Evolutionary conservation across 345 rosid species (phyloP).

Genomic region (Streptanthus diversifolius): DNA sequence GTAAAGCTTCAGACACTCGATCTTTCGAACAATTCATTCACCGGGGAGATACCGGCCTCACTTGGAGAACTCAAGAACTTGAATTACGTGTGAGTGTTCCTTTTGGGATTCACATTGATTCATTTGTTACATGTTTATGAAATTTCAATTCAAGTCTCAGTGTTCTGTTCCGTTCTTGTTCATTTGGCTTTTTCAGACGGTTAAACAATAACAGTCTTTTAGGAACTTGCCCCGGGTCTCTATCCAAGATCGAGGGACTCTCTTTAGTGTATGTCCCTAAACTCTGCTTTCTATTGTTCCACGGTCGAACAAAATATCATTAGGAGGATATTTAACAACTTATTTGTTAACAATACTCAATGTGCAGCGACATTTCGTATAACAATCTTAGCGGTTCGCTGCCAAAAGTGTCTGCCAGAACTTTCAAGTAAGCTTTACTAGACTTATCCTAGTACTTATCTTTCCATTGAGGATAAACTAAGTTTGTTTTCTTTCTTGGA

Average conservation of each 20-base stretch:
- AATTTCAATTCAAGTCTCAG: slow-evolving; percentile 3
- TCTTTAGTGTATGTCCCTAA: slow-evolving; percentile 69
- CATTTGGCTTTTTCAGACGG: slow-evolving; percentile 48
- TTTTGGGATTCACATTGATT: not conserved
- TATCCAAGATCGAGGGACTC: slow-evolving; percentile 81
- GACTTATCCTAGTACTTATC: not conserved
- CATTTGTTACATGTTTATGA: not conserved
- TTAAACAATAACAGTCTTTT: slow-evolving; percentile 92
- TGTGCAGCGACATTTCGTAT: slow-evolving; percentile 79
- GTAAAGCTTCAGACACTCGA: slow-evolving; percentile 86
- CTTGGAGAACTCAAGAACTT: slow-evolving; percentile 74
- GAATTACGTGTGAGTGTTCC: slow-evolving; percentile 70
- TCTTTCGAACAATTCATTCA: slow-evolving; percentile 81
- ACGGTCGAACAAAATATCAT: not conserved
- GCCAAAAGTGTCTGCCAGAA: slow-evolving; percentile 90
- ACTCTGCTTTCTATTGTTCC: not conserved
- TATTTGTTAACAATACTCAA: not conserved
- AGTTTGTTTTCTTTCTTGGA: slow-evolving; percentile 12
- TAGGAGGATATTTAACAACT: not conserved
- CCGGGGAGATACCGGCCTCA: slow-evolving; percentile 70
- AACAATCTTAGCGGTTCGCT: slow-evolving; percentile 91
- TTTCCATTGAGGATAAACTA: not conserved
- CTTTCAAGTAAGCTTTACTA: slow-evolving; percentile 69
- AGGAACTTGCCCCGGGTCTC: slow-evolving; percentile 72
- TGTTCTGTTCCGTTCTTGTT: not conserved